A percentile compares a stretch with the other conserved stretches of the same genome.
These are phyloP conservation scores for Begonia masoniana DNA, from an alignment of 306 rosid species.

Conservation along the genomic window DNA sequence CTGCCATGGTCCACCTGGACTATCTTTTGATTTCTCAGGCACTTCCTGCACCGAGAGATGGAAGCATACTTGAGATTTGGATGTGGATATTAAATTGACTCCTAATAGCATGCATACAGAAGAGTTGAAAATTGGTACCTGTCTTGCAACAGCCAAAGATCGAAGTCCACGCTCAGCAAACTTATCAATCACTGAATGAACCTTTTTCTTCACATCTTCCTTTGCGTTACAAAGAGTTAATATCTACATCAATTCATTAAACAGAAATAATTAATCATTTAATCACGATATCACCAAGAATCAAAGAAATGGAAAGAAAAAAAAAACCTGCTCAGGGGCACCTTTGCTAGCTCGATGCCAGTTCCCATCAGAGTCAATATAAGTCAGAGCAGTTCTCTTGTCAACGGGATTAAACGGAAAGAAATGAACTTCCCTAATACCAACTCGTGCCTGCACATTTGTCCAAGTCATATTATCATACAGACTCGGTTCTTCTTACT, in stretches of 20 bases:
- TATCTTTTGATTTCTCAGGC: slow-evolving; percentile 77
- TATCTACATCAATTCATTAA: slow-evolving; percentile 35
- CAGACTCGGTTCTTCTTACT: neutral
- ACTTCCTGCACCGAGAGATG: slow-evolving; percentile 36
- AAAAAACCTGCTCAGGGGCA: slow-evolving; percentile 95
- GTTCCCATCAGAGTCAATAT: slow-evolving; percentile 69
- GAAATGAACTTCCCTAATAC: slow-evolving; percentile 84
- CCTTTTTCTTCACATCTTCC: slow-evolving; percentile 65
- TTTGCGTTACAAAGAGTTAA: slow-evolving; percentile 79
- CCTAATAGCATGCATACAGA: slow-evolving; percentile 1
- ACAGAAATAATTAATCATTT: slow-evolving; percentile 9
- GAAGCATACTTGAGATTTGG: slow-evolving; percentile 10
- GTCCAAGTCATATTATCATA: slow-evolving; percentile 1
- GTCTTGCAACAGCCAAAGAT: slow-evolving; percentile 91
- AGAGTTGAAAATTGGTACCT: slow-evolving; percentile 34
- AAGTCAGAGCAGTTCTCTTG: slow-evolving; percentile 96
- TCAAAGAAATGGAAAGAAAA: slow-evolving; percentile 5
- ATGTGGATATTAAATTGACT: slow-evolving; percentile 6
- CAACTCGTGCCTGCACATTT: slow-evolving; percentile 78
- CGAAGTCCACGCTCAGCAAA: slow-evolving; percentile 98
- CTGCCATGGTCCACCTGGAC: slow-evolving; percentile 84
- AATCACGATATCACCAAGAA: neutral
- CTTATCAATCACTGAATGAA: slow-evolving; percentile 66
- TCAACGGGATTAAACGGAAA: slow-evolving; percentile 97
- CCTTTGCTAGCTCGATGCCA: slow-evolving; percentile 98